phyloP scores from a whole-genome alignment of 176 grass and related monocot species.

The Saccharum spontaneum region DNA sequence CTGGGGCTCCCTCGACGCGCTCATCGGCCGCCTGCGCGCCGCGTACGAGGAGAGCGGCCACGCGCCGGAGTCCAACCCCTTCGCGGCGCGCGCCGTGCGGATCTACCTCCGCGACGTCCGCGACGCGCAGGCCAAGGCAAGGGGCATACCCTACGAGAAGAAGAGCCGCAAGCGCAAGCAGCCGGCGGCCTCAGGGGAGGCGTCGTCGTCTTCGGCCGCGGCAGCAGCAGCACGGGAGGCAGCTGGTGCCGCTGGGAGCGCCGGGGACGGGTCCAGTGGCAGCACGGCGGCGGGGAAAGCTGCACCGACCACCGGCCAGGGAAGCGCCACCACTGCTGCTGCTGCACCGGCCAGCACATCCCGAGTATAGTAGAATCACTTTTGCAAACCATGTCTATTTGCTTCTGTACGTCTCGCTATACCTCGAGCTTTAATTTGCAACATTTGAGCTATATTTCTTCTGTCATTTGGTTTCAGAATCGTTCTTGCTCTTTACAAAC shows the following conservation, averaged over 20 bases:
- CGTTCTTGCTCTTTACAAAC: neutral
- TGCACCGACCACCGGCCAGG: neutral
- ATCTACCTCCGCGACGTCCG: constrained; percentile 99
- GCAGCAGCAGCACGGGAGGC: neutral
- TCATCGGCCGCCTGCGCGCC: constrained; percentile 89
- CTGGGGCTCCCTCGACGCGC: constrained; percentile 93
- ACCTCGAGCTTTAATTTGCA: constrained; percentile 37
- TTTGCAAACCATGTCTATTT: constrained; percentile 34
- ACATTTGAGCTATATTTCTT: constrained; percentile 40
- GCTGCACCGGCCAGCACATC: constrained; percentile 30
- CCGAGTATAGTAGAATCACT: constrained; percentile 52
- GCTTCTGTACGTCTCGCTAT: constrained; percentile 48
- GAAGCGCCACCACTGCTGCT: neutral
- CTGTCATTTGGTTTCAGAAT: constrained; percentile 37
- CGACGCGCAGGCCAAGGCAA: constrained; percentile 86
- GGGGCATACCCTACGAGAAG: constrained; percentile 96
- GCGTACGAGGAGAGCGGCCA: constrained; percentile 94
- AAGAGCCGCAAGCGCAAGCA: constrained; percentile 86
- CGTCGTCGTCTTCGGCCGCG: neutral
- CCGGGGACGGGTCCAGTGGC: constrained; percentile 28
- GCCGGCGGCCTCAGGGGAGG: neutral
- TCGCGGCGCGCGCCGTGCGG: constrained; percentile 86
- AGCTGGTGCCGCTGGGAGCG: neutral
- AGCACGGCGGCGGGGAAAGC: neutral
- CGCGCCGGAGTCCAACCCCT: constrained; percentile 84